Evolutionary conservation across 805 yeast genomes (phyloP), one percentile per base, ranked within the genome.

Genomic region (Maudiozyma saulgeensis): DNA sequence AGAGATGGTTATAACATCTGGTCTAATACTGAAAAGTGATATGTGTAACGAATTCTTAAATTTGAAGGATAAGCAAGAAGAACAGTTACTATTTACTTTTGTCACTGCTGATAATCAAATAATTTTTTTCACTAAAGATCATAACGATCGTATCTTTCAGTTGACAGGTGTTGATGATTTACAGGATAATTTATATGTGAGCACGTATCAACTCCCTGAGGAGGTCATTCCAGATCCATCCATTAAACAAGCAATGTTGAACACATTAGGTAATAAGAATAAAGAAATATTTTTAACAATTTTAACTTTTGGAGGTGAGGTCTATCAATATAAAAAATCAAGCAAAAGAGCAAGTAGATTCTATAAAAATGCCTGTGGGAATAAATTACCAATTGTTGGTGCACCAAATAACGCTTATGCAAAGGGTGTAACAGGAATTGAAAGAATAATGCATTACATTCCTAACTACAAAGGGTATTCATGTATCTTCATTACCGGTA

Each of bases 391-490:
- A 4, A 73, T 83, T 11, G 80, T 87, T 1, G 95, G 95, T 49
- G 93, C 91, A 0, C 91, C 93, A 1, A 84, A 80, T 49, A 84
- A 84, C 63, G 84, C 90, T 1, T 83, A 80, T 57, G 74, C 85
- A 1, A 73, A 77, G 50, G 87, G 87, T 41, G 67, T 65, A 53
- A 52, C 84, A 83, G 0, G 73, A 5, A 75, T 84, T 43, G 95
- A 86, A 63, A 75, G 93, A 64, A 77, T 79, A 51, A 68, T 82
- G 66, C 77, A 79, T 49, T 74, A 81, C 61, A 67, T 84, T 52
- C 74, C 78, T 4, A 74, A 79, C 51, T 69, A 81, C 44, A 77
- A 77, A 53, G 86, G 82, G 0, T 72, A 74, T 51, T 74, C 81
- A 0, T 73, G 80, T 16, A 75, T 87, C 1, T 75, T 87, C 56